Evolutionary conservation across 805 yeast genomes (phyloP).

Genomic region (Jamesozyma piceae): DNA sequence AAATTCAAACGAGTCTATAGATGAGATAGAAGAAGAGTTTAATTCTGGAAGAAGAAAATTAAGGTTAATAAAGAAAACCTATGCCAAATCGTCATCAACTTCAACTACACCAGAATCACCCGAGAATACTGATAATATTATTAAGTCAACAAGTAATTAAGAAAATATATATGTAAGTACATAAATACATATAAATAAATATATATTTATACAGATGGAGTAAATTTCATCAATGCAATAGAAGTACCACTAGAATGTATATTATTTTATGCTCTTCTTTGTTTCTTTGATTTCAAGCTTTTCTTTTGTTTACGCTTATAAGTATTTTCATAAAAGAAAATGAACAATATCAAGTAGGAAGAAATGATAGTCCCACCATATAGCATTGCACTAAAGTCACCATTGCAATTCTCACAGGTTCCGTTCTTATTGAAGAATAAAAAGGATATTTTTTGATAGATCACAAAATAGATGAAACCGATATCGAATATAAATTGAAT

Average conservation of each 20-base stretch:
- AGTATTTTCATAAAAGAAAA: constrained; percentile 56
- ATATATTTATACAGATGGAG: not conserved
- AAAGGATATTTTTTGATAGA: constrained; percentile 23
- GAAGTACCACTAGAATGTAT: too few species aligned
- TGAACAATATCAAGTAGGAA: constrained; percentile 63
- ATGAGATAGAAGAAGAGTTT: constrained; percentile 10
- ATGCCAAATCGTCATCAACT: constrained; percentile 51
- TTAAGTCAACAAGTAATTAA: not conserved
- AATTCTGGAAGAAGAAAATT: constrained; percentile 21
- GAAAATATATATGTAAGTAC: not conserved
- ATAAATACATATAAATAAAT: too few species aligned
- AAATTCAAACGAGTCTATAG: constrained; percentile 6
- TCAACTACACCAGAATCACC: constrained; percentile 45
- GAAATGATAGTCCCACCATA: constrained; percentile 70
- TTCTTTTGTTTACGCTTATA: constrained; percentile 34
- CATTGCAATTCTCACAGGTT: constrained; percentile 63
- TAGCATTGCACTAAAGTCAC: constrained; percentile 61
- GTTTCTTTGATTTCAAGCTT: constrained; percentile 30
- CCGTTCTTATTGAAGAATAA: too few species aligned
- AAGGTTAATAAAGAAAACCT: constrained; percentile 22
- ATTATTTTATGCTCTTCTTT: constrained; percentile 31
- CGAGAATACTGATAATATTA: not conserved
- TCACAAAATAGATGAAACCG: constrained; percentile 83
- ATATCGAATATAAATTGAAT: constrained; percentile 85
- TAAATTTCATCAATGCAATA: too few species aligned